phyloP scores from a whole-genome alignment of 768 basidiomycete genomes.

The Mycena galopus region DNA sequence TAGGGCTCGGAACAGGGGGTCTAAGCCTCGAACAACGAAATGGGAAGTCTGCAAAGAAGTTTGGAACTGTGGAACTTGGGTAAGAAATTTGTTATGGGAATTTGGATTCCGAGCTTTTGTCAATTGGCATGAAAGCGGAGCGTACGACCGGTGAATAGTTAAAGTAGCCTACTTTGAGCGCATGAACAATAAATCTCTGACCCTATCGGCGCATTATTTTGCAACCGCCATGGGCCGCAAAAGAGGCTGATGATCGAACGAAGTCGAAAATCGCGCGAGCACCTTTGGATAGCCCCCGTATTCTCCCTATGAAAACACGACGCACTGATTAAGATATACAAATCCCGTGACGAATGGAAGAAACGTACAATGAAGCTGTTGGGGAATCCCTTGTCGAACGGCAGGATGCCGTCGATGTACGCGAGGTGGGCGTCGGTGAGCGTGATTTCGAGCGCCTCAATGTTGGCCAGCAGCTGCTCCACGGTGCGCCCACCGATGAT shows the following conservation, averaged over 20 bases:
- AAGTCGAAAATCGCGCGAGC: not conserved
- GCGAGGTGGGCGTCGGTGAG: slow-evolving; percentile 52
- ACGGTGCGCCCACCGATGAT: slow-evolving; percentile 56
- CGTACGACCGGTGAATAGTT: too few species aligned
- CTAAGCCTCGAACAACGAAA: too few species aligned
- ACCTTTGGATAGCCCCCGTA: slow-evolving; percentile 7
- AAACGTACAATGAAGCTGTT: not conserved
- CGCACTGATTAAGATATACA: not conserved
- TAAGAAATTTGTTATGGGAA: too few species aligned
- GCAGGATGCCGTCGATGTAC: slow-evolving; percentile 48
- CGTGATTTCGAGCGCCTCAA: slow-evolving; percentile 54
- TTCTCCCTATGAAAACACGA: not conserved
- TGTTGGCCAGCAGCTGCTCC: slow-evolving; percentile 56
- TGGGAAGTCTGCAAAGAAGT: too few species aligned
- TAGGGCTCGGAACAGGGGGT: too few species aligned
- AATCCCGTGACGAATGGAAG: not conserved
- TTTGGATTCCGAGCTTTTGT: too few species aligned
- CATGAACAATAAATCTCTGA: too few species aligned
- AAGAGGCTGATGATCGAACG: slow-evolving; percentile 8
- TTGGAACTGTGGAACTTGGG: too few species aligned
- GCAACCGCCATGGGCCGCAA: not conserved
- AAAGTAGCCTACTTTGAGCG: too few species aligned
- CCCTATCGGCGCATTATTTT: too few species aligned
- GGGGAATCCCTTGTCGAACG: slow-evolving; percentile 55
- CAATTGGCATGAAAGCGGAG: too few species aligned